Conservation (phyloP, 768 basidiomycete genomes). For the Suillus cothurnatus region DNA sequence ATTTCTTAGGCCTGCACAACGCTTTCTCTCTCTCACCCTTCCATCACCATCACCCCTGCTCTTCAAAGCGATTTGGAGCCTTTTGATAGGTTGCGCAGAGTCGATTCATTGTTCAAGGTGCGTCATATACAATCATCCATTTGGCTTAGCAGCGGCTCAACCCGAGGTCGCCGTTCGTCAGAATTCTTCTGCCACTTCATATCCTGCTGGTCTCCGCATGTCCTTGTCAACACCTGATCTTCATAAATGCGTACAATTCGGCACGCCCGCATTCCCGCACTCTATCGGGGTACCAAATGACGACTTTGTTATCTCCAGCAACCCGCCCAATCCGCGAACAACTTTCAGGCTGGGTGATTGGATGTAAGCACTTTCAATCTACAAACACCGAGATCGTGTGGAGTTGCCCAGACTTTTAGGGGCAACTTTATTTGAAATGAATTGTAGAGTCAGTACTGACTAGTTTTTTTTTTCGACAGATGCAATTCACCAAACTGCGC, state of each 20-base stretch:
- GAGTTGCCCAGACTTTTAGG: conserved; percentile 12
- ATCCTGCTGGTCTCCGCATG: conserved; percentile 32
- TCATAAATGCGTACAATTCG: conserved; percentile 23
- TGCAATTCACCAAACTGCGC: conserved; percentile 70
- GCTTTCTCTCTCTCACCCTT: conserved; percentile 50
- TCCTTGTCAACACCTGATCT: conserved; percentile 37
- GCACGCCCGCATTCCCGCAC: conserved; percentile 9
- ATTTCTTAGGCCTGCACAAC: conserved; percentile 53
- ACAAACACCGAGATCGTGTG: conserved; percentile 7
- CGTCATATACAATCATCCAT: conserved; percentile 19
- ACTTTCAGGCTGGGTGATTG: conserved; percentile 73
- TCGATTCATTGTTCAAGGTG: conserved; percentile 38
- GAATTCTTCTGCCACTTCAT: conserved; percentile 12
- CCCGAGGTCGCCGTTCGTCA: conserved; percentile 11
- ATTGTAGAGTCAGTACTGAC: conserved; percentile 18
- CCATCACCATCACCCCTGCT: conserved; percentile 53
- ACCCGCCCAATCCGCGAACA: conserved; percentile 70
- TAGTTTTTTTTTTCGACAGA: conserved; percentile 39
- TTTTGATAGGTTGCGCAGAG: conserved; percentile 53
- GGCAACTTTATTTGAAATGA: conserved; percentile 22
- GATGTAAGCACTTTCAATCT: conserved; percentile 56
- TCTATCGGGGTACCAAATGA: conserved; percentile 17
- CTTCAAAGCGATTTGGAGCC: conserved; percentile 67
- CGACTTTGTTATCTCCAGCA: conserved; percentile 63
- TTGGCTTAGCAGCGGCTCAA: conserved; percentile 21